A percentile compares a stretch with the other conserved stretches of the same genome.
phyloP scores from a whole-genome alignment of 2,329 filamentous ascomycete genomes.

The Fusarium algeriense region DNA sequence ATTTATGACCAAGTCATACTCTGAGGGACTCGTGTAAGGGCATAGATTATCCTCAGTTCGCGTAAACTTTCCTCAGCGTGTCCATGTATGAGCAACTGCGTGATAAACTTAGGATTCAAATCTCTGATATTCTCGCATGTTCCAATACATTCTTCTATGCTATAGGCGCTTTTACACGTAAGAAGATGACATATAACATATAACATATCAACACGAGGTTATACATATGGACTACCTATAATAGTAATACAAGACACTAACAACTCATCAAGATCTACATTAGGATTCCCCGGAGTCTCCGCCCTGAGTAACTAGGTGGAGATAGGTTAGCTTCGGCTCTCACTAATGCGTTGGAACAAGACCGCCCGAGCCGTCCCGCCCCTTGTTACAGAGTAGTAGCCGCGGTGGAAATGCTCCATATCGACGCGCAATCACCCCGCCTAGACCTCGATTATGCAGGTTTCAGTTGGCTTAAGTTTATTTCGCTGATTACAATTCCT shows the following conservation, averaged over 20 bases:
- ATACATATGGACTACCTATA: background rate
- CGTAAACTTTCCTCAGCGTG: too few species aligned
- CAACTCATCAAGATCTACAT: too few species aligned
- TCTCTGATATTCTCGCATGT: background rate
- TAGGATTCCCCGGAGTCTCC: background rate
- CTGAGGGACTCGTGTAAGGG: too few species aligned
- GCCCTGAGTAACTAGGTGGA: background rate
- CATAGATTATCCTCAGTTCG: background rate
- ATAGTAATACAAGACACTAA: background rate
- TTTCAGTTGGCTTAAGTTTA: background rate
- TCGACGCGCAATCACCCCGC: background rate
- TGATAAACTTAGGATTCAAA: background rate
- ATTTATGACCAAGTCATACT: too few species aligned
- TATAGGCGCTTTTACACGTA: too few species aligned
- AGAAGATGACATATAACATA: background rate
- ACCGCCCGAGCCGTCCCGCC: background rate
- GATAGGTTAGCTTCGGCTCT: background rate
- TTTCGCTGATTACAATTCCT: fast-evolving
- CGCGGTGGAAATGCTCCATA: too few species aligned
- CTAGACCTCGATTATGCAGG: too few species aligned
- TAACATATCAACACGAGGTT: background rate
- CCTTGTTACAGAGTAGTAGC: background rate
- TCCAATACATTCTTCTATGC: background rate
- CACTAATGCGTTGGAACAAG: background rate
- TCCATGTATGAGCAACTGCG: background rate